Evolutionary conservation across 768 basidiomycete genomes (phyloP), one percentile per base, ranked within the genome.

Genomic region (Mycena kentingensis): DNA sequence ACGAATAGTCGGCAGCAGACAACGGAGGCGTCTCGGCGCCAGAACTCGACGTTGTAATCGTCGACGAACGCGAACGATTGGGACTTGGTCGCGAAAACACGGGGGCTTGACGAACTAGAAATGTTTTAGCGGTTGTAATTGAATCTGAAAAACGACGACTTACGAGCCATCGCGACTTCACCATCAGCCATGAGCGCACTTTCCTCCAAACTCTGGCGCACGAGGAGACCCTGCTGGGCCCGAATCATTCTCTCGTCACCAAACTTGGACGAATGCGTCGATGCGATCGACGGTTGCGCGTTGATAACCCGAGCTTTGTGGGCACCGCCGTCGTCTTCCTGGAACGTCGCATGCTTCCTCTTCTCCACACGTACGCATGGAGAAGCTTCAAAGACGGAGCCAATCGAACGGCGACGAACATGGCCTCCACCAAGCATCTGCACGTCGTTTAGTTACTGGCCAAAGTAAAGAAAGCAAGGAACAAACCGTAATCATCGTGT

Each of bases 401-500:
- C 82, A 10, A 88, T 72, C 0, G 90, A 90, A 12, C 76, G 71
- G 27, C 88, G 82, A 26, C 85, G 82, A 46, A 88, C 82, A 47
- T 82, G 86, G 2, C 86, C 88, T 47, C 88, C 90, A 43, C 85
- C 89, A 28, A 91, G 71, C 88, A 92, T 90, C 86, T 89, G 54
- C 5, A n/a, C 39, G 8, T 22, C 34, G 52, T 24, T 52, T 46
- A 55, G 48, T 19, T 43, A 25, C 49, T 36, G 64, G 41, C 36
- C 24, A 24, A 32, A 45, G 27, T 4, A 11, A 4, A 15, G 7
- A 7, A 27, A 34, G 25, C 39, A 19, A 21, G 39, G 28, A 19
- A 70, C 84, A 63, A 66, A 89, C 87, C 32, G 80, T 81, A 41
- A 91, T 85, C 88, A 90, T 89, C 0, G 90, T 91, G 58, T 91